These are phyloP conservation scores for Claviceps arundinis DNA, from an alignment of 2,329 filamentous ascomycete genomes.

Conservation along the genomic window DNA sequence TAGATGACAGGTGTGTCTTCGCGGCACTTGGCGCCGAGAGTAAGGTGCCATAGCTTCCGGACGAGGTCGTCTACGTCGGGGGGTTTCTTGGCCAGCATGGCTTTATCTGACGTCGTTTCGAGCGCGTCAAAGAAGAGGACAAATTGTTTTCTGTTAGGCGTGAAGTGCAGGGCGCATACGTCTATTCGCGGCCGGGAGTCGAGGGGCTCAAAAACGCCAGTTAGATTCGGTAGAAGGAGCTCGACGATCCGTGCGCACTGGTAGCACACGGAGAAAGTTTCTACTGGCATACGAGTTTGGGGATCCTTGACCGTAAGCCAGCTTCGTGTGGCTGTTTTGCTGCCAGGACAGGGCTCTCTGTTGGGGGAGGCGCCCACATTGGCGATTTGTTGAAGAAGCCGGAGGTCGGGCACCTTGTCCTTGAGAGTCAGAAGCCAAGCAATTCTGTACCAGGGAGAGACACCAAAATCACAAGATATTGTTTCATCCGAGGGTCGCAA, in stretches of 20 bases:
- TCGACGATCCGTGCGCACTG: slow-evolving; percentile 62
- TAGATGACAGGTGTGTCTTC: slow-evolving; percentile 49
- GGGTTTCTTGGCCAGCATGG: slow-evolving; percentile 27
- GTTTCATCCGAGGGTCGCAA: slow-evolving; percentile 43
- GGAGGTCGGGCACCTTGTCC: slow-evolving; percentile 50
- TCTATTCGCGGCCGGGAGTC: slow-evolving; percentile 35
- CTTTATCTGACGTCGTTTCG: slow-evolving; percentile 42
- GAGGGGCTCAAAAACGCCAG: slow-evolving; percentile 48
- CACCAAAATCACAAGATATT: slow-evolving; percentile 66
- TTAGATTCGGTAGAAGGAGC: slow-evolving; percentile 58
- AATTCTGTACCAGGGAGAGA: slow-evolving; percentile 66
- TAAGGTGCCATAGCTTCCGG: slow-evolving; percentile 47
- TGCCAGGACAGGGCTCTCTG: slow-evolving; percentile 44
- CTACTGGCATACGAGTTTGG: slow-evolving; percentile 46
- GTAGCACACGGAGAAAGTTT: slow-evolving; percentile 62
- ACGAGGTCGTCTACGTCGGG: slow-evolving; percentile 51
- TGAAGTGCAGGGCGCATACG: slow-evolving; percentile 56
- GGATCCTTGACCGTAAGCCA: slow-evolving; percentile 71
- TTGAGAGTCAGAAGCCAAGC: slow-evolving; percentile 73
- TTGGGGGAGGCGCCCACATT: slow-evolving; percentile 37
- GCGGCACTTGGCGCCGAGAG: slow-evolving; percentile 47
- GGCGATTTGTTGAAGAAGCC: slow-evolving; percentile 56
- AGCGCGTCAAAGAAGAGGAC: slow-evolving; percentile 46
- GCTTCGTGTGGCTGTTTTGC: slow-evolving; percentile 38
- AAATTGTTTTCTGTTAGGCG: slow-evolving; percentile 38